A percentile compares a stretch with the other conserved stretches of the same genome.
Evolutionary conservation across 495 filamentous ascomycete genomes (phyloP).

Genomic region (Xylaria castorea): DNA sequence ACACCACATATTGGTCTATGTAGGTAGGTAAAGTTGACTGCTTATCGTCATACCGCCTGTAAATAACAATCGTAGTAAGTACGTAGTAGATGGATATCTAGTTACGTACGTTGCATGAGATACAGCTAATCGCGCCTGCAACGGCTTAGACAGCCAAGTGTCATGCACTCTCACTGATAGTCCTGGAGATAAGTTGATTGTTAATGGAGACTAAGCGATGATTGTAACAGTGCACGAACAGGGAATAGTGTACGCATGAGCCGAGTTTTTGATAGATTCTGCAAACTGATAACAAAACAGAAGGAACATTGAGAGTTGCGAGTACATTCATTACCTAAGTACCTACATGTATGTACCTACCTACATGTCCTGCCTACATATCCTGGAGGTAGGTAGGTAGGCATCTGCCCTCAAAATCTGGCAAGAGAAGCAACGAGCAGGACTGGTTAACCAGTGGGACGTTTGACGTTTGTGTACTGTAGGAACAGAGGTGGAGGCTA

Average conservation of each 20-base stretch:
- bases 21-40: not conserved
- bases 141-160: not conserved
- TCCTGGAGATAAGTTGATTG: not conserved
- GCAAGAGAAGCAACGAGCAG: constrained; percentile 1
- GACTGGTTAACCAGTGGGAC: not conserved
- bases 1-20: not conserved
- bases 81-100: not conserved
- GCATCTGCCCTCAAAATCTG: not conserved
- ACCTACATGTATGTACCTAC: not conserved
- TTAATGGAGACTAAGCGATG: constrained; percentile 2
- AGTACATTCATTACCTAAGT: not conserved
- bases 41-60: not conserved
- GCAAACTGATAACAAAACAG: not conserved
- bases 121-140: not conserved
- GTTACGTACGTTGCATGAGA: not conserved
- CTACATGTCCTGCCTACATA: not conserved
- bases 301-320: not conserved
- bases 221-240: constrained; percentile 8
- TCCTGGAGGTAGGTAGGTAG: not conserved
- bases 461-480: not conserved
- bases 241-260: not conserved
- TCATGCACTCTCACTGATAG: not conserved
- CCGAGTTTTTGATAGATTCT: not conserved
- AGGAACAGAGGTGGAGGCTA: not conserved
- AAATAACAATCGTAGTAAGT: not conserved